Percentiles rank a stretch among this genome's conserved stretches.
phyloP scores from a whole-genome alignment of 2,329 filamentous ascomycete species.

The Alternaria infectoria region DNA sequence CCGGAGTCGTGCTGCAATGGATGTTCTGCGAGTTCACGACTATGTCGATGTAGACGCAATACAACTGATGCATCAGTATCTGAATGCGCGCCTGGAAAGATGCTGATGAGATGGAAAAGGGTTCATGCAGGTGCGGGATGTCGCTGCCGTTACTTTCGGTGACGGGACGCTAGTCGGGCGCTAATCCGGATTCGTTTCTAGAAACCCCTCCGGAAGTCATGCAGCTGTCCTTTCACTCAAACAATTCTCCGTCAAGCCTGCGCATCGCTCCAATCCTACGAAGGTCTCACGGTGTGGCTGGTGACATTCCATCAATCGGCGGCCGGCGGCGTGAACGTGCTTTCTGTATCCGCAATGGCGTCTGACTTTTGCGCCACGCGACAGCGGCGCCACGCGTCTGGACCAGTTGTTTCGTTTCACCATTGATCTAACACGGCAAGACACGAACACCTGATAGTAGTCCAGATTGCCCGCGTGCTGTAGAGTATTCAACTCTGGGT shows the following conservation, averaged over 20 bases:
- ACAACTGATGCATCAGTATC: neutral
- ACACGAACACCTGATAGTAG: neutral
- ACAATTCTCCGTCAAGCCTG: neutral
- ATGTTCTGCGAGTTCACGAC: neutral
- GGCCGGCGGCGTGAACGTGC: neutral
- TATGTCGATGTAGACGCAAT: no score
- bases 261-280: neutral
- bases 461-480: neutral
- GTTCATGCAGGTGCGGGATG: neutral
- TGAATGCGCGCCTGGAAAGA: neutral
- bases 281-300: neutral
- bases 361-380: slow-evolving; percentile 2
- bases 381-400: slow-evolving; percentile 13
- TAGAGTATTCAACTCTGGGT: neutral
- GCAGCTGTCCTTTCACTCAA: neutral
- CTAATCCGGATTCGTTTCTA: neutral
- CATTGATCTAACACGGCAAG: slow-evolving; percentile 3
- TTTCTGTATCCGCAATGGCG: neutral
- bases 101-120: neutral
- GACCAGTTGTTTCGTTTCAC: slow-evolving; percentile 27
- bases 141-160: neutral
- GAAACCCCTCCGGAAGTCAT: neutral
- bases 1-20: neutral
- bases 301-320: slow-evolving; percentile 30
- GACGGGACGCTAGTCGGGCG: neutral